Evolutionary conservation across 2,329 filamentous ascomycete genomes (phyloP), one percentile per base, ranked within the genome.

Genomic region (Fusarium sp.): DNA sequence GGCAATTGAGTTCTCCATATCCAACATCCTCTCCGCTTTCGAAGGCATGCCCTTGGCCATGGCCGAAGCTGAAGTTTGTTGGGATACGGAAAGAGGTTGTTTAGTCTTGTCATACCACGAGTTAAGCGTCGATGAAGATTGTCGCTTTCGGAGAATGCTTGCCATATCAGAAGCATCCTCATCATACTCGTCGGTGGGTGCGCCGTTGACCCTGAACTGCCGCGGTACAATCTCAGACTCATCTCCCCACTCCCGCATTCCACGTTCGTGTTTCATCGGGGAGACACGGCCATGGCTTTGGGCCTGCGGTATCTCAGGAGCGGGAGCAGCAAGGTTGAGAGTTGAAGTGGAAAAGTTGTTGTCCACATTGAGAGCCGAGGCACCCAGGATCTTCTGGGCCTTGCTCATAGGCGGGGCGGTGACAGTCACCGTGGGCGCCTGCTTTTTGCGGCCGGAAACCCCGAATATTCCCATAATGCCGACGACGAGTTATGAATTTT

Each of bases 31-130:
- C 53, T 80, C 80, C 1, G 82, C 79, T 69, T 87, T 87, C 44
- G 79, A 72, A 0, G 85, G 84, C 7, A 84, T 74, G 5, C 85
- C 85, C 69, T 85, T 87, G 23, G 86, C 85, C 82, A 88, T 88
- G 62, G 85, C 84, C 2, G 86, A 87, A 42, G 81, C 84, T 1
- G 86, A 87, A 0, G 86, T 88, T 73, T 88, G 86, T 70, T 88
- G 86, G 1, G 86, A 87, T 62, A 87, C 83, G n/a, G 84, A 81
- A 7, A 88, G 79, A 12, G 86, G 85, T 47, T 85, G 80, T 70
- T 86, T 86, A 7, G 83, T 75, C 72, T 85, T 84, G 76, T 88
- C 86, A 74, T 88, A 88, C 76, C 83, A 86, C 1, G 85, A 86
- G 33, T 80, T 80, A 61, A 88, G 82, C n/a, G 86, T 88, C 6